Base-by-base conservation (phyloP, 2,329 filamentous ascomycete species). In the Fusarium drepaniforme region DNA sequence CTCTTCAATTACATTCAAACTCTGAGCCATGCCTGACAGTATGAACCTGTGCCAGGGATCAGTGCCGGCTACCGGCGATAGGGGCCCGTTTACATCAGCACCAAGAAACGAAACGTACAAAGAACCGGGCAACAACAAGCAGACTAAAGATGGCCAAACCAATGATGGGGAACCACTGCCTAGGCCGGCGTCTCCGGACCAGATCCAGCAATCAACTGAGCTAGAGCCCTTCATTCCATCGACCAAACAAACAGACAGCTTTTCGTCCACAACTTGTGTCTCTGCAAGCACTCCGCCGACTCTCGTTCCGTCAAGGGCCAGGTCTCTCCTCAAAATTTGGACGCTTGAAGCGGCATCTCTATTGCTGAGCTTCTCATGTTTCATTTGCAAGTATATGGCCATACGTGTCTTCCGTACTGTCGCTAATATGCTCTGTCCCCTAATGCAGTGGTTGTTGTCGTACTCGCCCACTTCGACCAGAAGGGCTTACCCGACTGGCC, bases 71-170 rank as follows among this genome's bases (percentile, higher is more conserved):
- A 23, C 25, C 9, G 4, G 15, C 16, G 2, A 8, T 28, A 9
- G 5, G 23, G 3, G n/a, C 15, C 3, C 1, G 5, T 16, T 3
- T 18, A 18, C 8, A 28, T 28, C 8, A 9, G 5, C 46, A 2
- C 16, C 23, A 51, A 3, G 1, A 8, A 28, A 9, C 25, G 5
- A n/a, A 28, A 18, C 25, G 25, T 9, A 30, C 49, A n/a, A 11
- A 2, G 18, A 7, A 30, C 25, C 25, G 2, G 25, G 13, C 9
- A 5, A 8, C 25, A 30, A 16, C 9, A 8, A 12, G 16, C 5
- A n/a, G 5, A 12, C 8, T 1, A 28, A 8, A n/a, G 25, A 44
- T 1, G 15, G 16, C 16, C 3, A 3, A 1, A 12, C n/a, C 4
- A 30, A 2, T 13, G 28, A n/a, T 30, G 25, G 3, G 11, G 49